These are phyloP conservation scores for Heliophila coronopifolia DNA, from an alignment of 441 rosid species.

Conservation along the genomic window DNA sequence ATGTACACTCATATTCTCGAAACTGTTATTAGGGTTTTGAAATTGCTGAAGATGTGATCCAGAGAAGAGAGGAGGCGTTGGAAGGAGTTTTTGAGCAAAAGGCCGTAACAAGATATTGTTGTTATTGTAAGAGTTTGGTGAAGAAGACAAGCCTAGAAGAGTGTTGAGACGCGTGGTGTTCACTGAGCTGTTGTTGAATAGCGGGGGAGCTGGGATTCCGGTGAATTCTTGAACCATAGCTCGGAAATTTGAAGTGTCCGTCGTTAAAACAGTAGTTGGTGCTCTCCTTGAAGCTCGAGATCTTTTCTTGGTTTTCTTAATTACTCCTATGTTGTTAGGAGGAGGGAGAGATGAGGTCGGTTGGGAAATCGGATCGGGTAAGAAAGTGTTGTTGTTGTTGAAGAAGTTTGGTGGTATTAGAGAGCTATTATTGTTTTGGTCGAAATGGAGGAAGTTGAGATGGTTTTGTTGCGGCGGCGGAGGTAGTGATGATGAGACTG, in stretches of 20 bases:
- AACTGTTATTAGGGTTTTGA: slow-evolving; percentile 36
- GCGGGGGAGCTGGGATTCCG: slow-evolving; percentile 65
- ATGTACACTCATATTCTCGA: slow-evolving; percentile 51
- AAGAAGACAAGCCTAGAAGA: slow-evolving; percentile 33
- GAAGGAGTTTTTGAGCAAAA: slow-evolving; percentile 48
- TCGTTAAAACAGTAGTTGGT: slow-evolving; percentile 62
- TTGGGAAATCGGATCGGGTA: slow-evolving; percentile 40
- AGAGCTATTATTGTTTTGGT: slow-evolving; percentile 22
- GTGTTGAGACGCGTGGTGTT: slow-evolving; percentile 48
- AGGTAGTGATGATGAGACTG: slow-evolving; percentile 18
- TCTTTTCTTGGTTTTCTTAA: slow-evolving; percentile 54
- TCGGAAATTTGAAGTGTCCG: slow-evolving; percentile 64
- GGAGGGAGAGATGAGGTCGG: slow-evolving; percentile 38
- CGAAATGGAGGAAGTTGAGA: slow-evolving; percentile 18
- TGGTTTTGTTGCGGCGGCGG: slow-evolving; percentile 28
- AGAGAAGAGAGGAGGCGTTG: slow-evolving; percentile 30
- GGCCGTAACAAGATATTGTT: slow-evolving; percentile 56
- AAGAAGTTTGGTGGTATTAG: slow-evolving; percentile 37
- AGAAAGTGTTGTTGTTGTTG: slow-evolving; percentile 38
- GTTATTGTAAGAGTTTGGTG: slow-evolving; percentile 26
- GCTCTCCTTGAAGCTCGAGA: slow-evolving; percentile 67
- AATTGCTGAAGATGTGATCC: slow-evolving; percentile 29
- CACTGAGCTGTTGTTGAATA: slow-evolving; percentile 47
- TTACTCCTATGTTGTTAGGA: slow-evolving; percentile 25
- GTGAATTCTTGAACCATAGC: slow-evolving; percentile 80